Percentiles rank a stretch among this genome's conserved stretches.
Conservation (phyloP, 495 filamentous ascomycete genomes). For the Tuber borchii region DNA sequence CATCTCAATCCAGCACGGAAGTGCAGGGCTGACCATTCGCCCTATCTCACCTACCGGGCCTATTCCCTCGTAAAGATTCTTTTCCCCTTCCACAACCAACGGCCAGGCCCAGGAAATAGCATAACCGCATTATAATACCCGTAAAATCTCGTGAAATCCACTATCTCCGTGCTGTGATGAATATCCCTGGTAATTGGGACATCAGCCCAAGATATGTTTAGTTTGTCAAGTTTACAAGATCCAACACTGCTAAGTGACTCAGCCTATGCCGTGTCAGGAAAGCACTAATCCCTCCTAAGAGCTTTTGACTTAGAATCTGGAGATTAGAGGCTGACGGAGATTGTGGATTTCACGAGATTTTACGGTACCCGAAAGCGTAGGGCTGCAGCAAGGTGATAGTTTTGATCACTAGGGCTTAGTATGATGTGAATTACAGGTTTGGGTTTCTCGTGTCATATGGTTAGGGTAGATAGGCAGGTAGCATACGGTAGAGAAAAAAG, state of each 20-base stretch:
- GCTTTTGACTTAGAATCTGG: too few relatives aligned
- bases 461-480: background rate
- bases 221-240: too few relatives aligned
- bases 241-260: too few relatives aligned
- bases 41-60: background rate
- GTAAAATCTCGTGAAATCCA: too few relatives aligned
- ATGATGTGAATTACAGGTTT: background rate
- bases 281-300: too few relatives aligned
- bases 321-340: too few relatives aligned
- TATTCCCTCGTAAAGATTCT: background rate
- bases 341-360: too few relatives aligned
- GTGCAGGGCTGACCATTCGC: background rate
- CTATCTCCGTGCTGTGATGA: too few relatives aligned
- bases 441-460: background rate
- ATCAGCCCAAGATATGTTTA: too few relatives aligned
- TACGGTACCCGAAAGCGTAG: background rate
- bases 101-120: background rate
- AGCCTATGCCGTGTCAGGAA: too few relatives aligned
- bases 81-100: background rate
- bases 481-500: background rate
- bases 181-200: too few relatives aligned
- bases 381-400: background rate
- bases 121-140: background rate
- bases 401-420: background rate
- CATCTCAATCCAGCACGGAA: background rate